A percentile compares a stretch with the other conserved stretches of the same genome.
Evolutionary conservation across 1,284 basidiomycete genomes (phyloP).

Genomic region (Sporisorium graminicola): DNA sequence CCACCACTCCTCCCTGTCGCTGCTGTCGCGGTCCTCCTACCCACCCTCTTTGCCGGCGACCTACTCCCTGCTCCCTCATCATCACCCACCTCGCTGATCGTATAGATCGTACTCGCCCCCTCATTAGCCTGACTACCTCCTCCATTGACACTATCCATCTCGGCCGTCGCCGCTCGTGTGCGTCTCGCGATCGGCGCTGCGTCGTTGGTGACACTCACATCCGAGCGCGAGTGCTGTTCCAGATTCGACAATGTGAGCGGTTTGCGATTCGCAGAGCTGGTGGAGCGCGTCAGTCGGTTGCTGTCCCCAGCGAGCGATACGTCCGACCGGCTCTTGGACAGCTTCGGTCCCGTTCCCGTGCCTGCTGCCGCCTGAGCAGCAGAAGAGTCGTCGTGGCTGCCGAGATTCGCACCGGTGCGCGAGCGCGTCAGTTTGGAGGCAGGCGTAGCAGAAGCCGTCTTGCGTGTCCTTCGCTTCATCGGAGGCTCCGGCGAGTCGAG

Average conservation of each 20-base stretch:
- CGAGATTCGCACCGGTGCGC: slow-evolving; percentile 20
- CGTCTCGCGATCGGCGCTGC: slow-evolving; percentile 39
- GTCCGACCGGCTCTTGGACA: slow-evolving; percentile 29
- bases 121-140: slow-evolving; percentile 16
- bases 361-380: too few species aligned
- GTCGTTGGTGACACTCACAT: slow-evolving; percentile 1
- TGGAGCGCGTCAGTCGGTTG: slow-evolving; percentile 37
- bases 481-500: slow-evolving; percentile 26
- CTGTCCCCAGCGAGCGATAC: slow-evolving; percentile 2
- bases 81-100: slow-evolving; percentile 44
- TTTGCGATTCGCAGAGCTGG: slow-evolving; percentile 41
- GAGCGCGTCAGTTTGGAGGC: slow-evolving; percentile 33
- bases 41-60: slow-evolving; percentile 9
- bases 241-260: slow-evolving; percentile 49
- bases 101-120: slow-evolving; percentile 45
- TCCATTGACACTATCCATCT: slow-evolving; percentile 31
- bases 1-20: background rate
- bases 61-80: slow-evolving; percentile 4
- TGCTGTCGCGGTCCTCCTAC: background rate
- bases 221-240: slow-evolving; percentile 26
- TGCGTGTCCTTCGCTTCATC: slow-evolving; percentile 30
- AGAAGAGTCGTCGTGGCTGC: background rate
- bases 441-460: slow-evolving; percentile 11
- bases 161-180: slow-evolving; percentile 47
- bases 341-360: background rate